A percentile compares a stretch with the other conserved stretches of the same genome.
These are phyloP conservation scores for Aspergillus proliferans DNA, from an alignment of 2,329 filamentous ascomycete genomes.

Conservation along the genomic window DNA sequence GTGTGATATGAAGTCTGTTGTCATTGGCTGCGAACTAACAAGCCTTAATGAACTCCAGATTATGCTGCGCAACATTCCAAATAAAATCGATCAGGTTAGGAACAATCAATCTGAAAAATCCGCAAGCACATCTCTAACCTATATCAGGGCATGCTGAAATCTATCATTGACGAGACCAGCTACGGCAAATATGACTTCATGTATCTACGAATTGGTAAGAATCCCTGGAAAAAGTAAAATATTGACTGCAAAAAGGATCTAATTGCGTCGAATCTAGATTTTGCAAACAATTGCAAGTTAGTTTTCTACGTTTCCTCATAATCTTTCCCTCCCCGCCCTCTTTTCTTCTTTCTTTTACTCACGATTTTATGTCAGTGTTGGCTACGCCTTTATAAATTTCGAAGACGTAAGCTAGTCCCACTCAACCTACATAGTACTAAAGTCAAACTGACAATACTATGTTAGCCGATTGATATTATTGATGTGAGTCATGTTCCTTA, in stretches of 20 bases:
- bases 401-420: conserved; percentile 55
- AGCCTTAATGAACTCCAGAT: conserved; percentile 49
- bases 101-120: background rate
- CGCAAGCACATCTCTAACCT: conserved; percentile 10
- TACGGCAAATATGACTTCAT: conserved; percentile 87
- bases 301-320: conserved; percentile 25
- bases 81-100: conserved; percentile 65
- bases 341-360: background rate
- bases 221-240: background rate
- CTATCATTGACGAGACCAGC: conserved; percentile 70
- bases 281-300: conserved; percentile 76
- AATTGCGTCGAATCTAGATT: conserved; percentile 46
- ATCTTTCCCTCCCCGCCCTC: background rate
- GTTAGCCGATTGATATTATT: conserved; percentile 65
- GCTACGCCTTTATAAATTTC: conserved; percentile 97
- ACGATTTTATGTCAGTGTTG: conserved; percentile 56
- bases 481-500: conserved; percentile 47
- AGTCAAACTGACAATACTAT: conserved; percentile 31
- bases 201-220: conserved; percentile 73
- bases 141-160: conserved; percentile 61
- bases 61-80: conserved; percentile 93
- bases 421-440: background rate
- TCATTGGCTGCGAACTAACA: background rate
- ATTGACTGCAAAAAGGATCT: background rate
- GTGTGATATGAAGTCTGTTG: conserved; percentile 17